Conservation (phyloP, 805 yeast species). For the Cyberlindnera maclurae region DNA sequence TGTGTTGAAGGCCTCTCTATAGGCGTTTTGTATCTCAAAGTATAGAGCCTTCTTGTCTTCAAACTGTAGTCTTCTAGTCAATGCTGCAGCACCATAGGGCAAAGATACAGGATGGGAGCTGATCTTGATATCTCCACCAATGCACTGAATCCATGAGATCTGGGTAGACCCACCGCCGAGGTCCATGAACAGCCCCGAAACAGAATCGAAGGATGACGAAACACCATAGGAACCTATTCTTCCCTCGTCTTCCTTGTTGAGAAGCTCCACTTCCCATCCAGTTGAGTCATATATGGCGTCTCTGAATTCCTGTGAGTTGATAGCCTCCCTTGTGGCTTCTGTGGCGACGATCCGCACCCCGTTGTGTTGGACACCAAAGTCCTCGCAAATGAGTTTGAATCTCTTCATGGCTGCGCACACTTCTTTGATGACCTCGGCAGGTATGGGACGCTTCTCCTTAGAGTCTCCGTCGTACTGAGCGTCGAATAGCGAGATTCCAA, state of each 20-base stretch:
- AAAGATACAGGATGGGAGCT: slow-evolving; percentile 54
- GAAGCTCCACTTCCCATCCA: slow-evolving; percentile 57
- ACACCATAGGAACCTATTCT: slow-evolving; percentile 66
- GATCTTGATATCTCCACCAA: slow-evolving; percentile 46
- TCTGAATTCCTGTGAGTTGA: slow-evolving; percentile 53
- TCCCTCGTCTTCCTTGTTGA: slow-evolving; percentile 61
- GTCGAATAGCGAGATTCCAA: slow-evolving; percentile 63
- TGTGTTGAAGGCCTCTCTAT: slow-evolving; percentile 40
- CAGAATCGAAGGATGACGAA: slow-evolving; percentile 61
- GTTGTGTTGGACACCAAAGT: slow-evolving; percentile 59
- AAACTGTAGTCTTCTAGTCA: slow-evolving; percentile 45
- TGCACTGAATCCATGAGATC: slow-evolving; percentile 59
- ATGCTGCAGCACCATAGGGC: slow-evolving; percentile 70
- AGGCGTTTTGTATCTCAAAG: slow-evolving; percentile 46
- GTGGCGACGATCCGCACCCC: slow-evolving; percentile 67
- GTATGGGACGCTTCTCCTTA: slow-evolving; percentile 43
- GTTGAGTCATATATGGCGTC: slow-evolving; percentile 49
- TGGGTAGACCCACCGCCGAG: slow-evolving; percentile 69
- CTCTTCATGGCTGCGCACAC: slow-evolving; percentile 58
- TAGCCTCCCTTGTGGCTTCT: slow-evolving; percentile 66
- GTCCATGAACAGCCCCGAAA: slow-evolving; percentile 65
- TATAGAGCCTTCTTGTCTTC: slow-evolving; percentile 45
- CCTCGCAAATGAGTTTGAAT: slow-evolving; percentile 62
- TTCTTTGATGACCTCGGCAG: slow-evolving; percentile 49
- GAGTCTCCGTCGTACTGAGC: slow-evolving; percentile 41